Base-by-base conservation (phyloP, 805 yeast species). In the Saturnispora serradocipensis region DNA sequence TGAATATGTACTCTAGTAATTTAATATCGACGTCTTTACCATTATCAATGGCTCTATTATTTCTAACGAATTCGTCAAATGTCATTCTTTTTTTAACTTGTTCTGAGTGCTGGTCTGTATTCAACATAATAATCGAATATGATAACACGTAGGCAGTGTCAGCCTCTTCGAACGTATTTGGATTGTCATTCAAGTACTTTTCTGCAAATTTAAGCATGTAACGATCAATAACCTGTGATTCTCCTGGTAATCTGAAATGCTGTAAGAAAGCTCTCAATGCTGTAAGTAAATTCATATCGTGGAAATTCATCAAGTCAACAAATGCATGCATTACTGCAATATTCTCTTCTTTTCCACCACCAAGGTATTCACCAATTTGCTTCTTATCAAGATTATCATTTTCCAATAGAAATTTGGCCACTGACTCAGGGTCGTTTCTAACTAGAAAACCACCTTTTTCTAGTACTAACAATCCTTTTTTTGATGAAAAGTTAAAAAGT, bases 201-300 rank as follows among this genome's bases (percentile, higher is more conserved):
- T 88, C 96, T 5, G 99, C 99, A 72, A 95, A 95, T 63, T 93
- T 91, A 65, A 93, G 78, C 97, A 95, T 88, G 64, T 83, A 88
- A 59, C 99, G 77, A 72, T 93, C 99, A 64, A 93, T 91, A 63
- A 93, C 91, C 70, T 93, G 99, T 5, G 97, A 90, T 69, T 93
- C 99, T 48, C 99, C 99, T 2, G 99, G 99, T 54, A 93, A 75
- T 65, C 99, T 76, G 70, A 93, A 95, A 46, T 81, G 76, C 63
- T 95, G 99, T 53, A 93, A 74, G 61, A 88, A 88, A 15, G 70
- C 72, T 58, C 99, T 78, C 71, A 93, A 72, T 0, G 98, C 95
- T 58, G 84, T 95, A 15, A 90, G 89, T 63, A 93, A 89, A 1
- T 81, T 72, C 57, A 76, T 65, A 34, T 75, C 74, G 5, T 76